Base-by-base conservation (phyloP, 2,329 filamentous ascomycete species). In the Alternaria novae-zelandiae region DNA sequence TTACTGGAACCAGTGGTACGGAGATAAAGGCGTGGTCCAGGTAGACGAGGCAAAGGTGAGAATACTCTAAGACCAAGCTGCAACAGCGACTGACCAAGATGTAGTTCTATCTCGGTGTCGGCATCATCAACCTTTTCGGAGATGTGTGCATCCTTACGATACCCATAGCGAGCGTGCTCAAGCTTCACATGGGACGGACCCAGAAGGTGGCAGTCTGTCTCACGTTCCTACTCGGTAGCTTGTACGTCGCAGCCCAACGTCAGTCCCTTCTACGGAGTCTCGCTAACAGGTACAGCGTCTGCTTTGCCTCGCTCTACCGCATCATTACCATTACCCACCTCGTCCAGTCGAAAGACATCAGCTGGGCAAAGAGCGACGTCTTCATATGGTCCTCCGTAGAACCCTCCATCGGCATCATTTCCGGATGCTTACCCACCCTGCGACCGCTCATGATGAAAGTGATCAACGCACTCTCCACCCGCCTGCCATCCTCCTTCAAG, bases 371-470 rank as follows among this genome's bases (percentile, higher is more conserved):
- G 56, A 70, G 66, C 58, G 70, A 74, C 32, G 70, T 73, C n/a
- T 74, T 74, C 62, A 72, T 75, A 55, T 75, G 73, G 73, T 70
- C 68, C 3, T 64, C 59, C 11, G 70, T 75, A 30, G 73, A 75
- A 28, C 73, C 70, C 0, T 71, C 69, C 3, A 61, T 74, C 17
- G 73, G 71, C n/a, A 74, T 75, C 25, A 75, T 75, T 11, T 70
- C 65, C 11, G 72, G 67, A 17, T 74, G 72, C 56, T 61, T 74
- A 10, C 71, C 71, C 4, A 73, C 70, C 0, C 69, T 74, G 4
- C 65, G 71, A 4, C 71, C 71, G 17, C 50, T 74, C 17, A 50
- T 74, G 30, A 64, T 68, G 10, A 43, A 67, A 43, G 23, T 69
- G 7, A 25, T 68, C 26, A 46, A 65, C 9, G 54, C 54, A 2